phyloP scores from a whole-genome alignment of 495 filamentous ascomycete genomes.

The Lentithecium fluviatile region DNA sequence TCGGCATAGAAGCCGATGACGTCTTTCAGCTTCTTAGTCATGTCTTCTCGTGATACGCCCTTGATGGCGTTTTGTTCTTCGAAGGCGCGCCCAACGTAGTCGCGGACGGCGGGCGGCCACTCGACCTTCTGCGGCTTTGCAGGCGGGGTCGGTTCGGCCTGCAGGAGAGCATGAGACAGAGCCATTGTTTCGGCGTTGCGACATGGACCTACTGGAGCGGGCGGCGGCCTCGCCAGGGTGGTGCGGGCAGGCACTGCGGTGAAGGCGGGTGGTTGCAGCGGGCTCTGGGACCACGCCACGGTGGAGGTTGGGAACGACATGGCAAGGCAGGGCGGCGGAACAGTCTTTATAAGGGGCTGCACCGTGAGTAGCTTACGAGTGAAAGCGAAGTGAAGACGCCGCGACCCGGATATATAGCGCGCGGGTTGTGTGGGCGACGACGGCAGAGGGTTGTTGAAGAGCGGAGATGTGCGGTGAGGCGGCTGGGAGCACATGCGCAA shows the following conservation, averaged over 20 bases:
- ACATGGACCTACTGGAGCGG: not conserved
- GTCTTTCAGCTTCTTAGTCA: conserved; percentile 80
- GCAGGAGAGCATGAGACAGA: not conserved
- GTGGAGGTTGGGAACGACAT: not conserved
- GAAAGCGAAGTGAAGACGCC: not conserved
- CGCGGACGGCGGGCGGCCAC: conserved; percentile 73
- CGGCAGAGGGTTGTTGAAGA: not conserved
- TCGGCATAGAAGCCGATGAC: conserved; percentile 81
- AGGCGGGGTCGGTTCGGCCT: conserved; percentile 32
- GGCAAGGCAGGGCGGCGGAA: not conserved
- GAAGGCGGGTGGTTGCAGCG: conserved; percentile 44
- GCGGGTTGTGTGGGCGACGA: not conserved
- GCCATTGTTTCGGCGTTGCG: conserved; percentile 5
- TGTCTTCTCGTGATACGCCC: conserved; percentile 64
- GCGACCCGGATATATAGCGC: not conserved
- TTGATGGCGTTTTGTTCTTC: conserved; percentile 64
- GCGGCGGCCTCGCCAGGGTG: conserved; percentile 39
- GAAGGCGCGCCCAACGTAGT: conserved; percentile 83
- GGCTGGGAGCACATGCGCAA: not conserved
- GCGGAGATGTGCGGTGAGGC: not conserved
- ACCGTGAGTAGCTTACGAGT: not conserved
- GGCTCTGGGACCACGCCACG: not conserved
- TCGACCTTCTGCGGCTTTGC: conserved; percentile 56
- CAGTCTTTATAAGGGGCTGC: not conserved
- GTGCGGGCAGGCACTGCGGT: conserved; percentile 50